phyloP scores from a whole-genome alignment of 2,329 filamentous ascomycete genomes.

The Fusarium pseudocircinatum region DNA sequence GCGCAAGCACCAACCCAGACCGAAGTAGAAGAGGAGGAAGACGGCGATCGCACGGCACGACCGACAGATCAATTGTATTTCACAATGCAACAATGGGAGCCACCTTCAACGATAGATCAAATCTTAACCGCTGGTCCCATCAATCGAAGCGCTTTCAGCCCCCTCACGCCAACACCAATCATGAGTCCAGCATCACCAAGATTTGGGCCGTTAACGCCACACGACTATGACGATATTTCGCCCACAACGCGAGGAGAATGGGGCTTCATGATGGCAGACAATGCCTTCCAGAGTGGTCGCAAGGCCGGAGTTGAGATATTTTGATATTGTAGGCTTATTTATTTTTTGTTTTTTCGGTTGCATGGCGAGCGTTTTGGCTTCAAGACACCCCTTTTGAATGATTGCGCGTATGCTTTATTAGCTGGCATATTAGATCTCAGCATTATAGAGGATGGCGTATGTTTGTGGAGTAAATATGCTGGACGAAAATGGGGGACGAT shows the following conservation, averaged over 20 bases:
- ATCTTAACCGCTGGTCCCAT: conserved; percentile 47
- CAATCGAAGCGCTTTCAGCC: conserved; percentile 36
- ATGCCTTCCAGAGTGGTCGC: conserved; percentile 54
- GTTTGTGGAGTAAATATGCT: background rate
- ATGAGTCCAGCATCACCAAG: conserved; percentile 38
- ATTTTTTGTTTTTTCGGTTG: background rate
- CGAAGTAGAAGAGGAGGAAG: conserved; percentile 45
- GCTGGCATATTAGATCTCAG: conserved; percentile 9
- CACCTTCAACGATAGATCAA: conserved; percentile 55
- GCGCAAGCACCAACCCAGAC: background rate
- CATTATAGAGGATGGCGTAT: conserved; percentile 21
- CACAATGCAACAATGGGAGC: conserved; percentile 45
- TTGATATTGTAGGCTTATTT: conserved; percentile 9
- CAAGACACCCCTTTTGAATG: conserved; percentile 14
- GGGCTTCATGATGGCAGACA: conserved; percentile 67
- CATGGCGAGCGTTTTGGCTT: conserved; percentile 20
- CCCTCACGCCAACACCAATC: conserved; percentile 34
- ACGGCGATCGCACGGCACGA: conserved; percentile 52
- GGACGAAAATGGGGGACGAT: background rate
- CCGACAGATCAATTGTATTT: conserved; percentile 46
- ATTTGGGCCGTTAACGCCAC: conserved; percentile 64
- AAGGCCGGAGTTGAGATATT: conserved; percentile 59
- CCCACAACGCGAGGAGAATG: conserved; percentile 71
- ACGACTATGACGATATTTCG: conserved; percentile 69
- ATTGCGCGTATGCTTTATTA: conserved; percentile 2